A percentile compares a stretch with the other conserved stretches of the same genome.
These are phyloP conservation scores for Pseudogymnoascus sp. DNA, from an alignment of 2,329 filamentous ascomycete genomes.

Conservation along the genomic window DNA sequence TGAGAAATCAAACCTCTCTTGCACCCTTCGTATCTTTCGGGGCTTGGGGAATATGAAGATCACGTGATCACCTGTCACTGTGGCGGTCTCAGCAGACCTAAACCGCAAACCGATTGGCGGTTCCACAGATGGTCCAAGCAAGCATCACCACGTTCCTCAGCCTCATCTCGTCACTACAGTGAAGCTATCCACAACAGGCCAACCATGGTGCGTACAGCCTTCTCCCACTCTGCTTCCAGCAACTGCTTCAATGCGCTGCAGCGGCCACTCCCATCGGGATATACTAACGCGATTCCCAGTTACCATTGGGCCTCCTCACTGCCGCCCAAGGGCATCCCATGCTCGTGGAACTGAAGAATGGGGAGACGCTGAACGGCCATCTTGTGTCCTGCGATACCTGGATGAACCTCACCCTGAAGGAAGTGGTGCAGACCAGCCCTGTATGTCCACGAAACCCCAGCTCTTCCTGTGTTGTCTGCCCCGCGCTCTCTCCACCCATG, in stretches of 20 bases:
- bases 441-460: conserved; percentile 34
- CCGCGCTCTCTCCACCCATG: neutral
- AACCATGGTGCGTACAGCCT: conserved; percentile 2
- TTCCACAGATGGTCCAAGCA: neutral
- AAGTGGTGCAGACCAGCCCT: conserved; percentile 92
- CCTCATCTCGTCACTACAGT: neutral
- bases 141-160: conserved; percentile 3
- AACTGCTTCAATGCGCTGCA: neutral
- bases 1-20: neutral
- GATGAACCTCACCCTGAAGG: conserved; percentile 98
- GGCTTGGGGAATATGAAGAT: neutral
- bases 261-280: neutral
- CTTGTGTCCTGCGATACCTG: conserved; percentile 96
- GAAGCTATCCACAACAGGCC: conserved; percentile 5
- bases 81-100: neutral
- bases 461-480: neutral
- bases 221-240: neutral
- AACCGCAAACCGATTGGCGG: neutral
- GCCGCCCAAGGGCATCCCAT: conserved; percentile 96
- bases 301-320: conserved; percentile 76
- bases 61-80: neutral
- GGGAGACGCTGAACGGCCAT: conserved; percentile 94
- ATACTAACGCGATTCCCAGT: conserved; percentile 31
- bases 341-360: conserved; percentile 95
- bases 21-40: too few species aligned